These are phyloP conservation scores for Clavispora santaluciae DNA, from an alignment of 805 yeast species.

Conservation along the genomic window DNA sequence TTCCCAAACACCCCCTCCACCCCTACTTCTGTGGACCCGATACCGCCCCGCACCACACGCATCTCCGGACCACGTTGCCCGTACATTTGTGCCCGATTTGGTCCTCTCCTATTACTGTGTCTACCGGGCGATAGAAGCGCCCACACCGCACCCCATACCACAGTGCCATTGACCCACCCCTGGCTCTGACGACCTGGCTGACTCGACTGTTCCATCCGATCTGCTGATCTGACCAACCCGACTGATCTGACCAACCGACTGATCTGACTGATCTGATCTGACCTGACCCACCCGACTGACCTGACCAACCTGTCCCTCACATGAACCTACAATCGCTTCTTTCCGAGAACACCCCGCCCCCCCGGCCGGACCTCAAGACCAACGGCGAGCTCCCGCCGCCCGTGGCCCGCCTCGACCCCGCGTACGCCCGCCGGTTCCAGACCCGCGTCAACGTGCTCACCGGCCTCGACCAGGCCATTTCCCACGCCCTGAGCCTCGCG, in stretches of 20 bases:
- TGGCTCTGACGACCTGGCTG: too few relatives aligned
- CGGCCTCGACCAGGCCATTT: conserved; percentile 12
- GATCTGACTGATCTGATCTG: too few relatives aligned
- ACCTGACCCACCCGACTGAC: conserved; percentile 2
- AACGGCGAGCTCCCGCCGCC: not conserved
- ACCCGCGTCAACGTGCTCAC: conserved; percentile 9
- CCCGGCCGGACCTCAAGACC: not conserved
- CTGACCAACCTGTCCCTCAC: not conserved
- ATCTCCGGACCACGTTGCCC: too few relatives aligned
- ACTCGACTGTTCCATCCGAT: too few relatives aligned
- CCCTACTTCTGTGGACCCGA: not conserved
- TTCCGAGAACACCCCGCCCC: conserved; percentile 13
- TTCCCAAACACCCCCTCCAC: conserved; percentile 1
- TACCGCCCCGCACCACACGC: too few relatives aligned
- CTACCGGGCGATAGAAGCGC: too few relatives aligned
- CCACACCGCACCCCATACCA: too few relatives aligned
- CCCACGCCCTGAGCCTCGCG: conserved; percentile 13
- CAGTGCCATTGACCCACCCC: too few relatives aligned
- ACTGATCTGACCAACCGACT: too few relatives aligned
- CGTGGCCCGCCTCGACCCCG: conserved; percentile 1
- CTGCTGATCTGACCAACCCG: too few relatives aligned
- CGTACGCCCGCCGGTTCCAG: conserved; percentile 6
- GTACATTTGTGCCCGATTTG: too few relatives aligned
- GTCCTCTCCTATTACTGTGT: too few relatives aligned
- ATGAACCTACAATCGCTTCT: conserved; percentile 19